Evolutionary conservation across 805 yeast species (phyloP).

Genomic region (Candida insectorum): DNA sequence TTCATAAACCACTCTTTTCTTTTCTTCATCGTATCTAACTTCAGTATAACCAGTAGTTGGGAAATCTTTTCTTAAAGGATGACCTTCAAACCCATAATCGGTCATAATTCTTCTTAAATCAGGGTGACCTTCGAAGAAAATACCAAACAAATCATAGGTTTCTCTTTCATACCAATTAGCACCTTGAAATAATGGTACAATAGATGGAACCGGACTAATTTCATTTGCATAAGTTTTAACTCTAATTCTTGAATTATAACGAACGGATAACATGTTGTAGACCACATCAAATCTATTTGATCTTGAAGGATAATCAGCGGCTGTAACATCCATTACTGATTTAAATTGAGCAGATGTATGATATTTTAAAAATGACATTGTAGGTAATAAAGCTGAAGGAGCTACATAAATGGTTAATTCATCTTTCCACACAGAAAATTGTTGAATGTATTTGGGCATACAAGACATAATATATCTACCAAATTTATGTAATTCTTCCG

Average conservation of each 20-base stretch:
- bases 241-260: conserved; percentile 83
- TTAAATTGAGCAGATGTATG: conserved; percentile 83
- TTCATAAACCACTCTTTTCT: conserved; percentile 84
- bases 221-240: conserved; percentile 88
- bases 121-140: conserved; percentile 86
- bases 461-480: conserved; percentile 76
- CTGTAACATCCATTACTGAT: conserved; percentile 76
- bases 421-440: conserved; percentile 87
- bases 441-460: conserved; percentile 78
- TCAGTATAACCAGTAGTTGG: conserved; percentile 91
- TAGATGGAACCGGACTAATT: conserved; percentile 75
- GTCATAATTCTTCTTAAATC: conserved; percentile 87
- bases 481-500: conserved; percentile 74
- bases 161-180: conserved; percentile 92
- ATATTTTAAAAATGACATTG: conserved; percentile 63
- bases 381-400: conserved; percentile 73
- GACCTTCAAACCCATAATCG: conserved; percentile 90
- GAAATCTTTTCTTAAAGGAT: conserved; percentile 88
- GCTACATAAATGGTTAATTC: conserved; percentile 75
- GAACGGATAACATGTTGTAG: conserved; percentile 73
- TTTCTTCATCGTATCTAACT: conserved; percentile 86
- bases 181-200: conserved; percentile 70
- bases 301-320: conserved; percentile 83
- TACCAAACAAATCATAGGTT: conserved; percentile 82
- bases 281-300: conserved; percentile 84